A percentile compares a stretch with the other conserved stretches of the same genome.
These are phyloP conservation scores for Calycina marina DNA, from an alignment of 2,329 filamentous ascomycete genomes.

Conservation along the genomic window DNA sequence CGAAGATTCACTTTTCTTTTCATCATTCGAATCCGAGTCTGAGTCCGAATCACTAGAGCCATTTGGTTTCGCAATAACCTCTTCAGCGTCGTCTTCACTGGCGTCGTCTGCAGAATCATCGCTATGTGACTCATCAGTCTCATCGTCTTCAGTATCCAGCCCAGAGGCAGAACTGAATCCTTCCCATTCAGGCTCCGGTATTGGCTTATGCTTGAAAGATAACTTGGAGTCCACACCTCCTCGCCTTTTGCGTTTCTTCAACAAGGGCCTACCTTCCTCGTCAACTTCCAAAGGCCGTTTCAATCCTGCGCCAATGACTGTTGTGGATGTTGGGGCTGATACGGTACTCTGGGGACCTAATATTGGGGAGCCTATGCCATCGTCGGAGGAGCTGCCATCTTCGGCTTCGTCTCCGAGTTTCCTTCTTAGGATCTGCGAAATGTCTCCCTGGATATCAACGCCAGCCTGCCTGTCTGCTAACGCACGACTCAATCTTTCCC, in stretches of 20 bases:
- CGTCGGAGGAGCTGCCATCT: slow-evolving; percentile 20
- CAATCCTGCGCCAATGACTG: slow-evolving; percentile 55
- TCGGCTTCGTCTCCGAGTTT: slow-evolving; percentile 20
- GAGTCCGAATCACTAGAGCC: slow-evolving; percentile 12
- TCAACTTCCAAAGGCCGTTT: slow-evolving; percentile 77
- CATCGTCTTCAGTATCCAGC: slow-evolving; percentile 23
- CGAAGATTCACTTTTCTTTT: slow-evolving; percentile 11
- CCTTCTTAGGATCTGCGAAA: slow-evolving; percentile 35
- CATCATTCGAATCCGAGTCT: background rate
- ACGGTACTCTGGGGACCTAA: slow-evolving; percentile 7
- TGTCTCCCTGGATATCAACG: slow-evolving; percentile 26
- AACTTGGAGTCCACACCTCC: slow-evolving; percentile 43
- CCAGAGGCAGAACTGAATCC: slow-evolving; percentile 41
- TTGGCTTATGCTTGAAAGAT: slow-evolving; percentile 26
- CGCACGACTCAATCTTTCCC: slow-evolving; percentile 49
- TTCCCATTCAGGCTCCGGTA: slow-evolving; percentile 40
- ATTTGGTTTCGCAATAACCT: slow-evolving; percentile 5
- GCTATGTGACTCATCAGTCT: slow-evolving; percentile 6
- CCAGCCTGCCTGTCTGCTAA: slow-evolving; percentile 52
- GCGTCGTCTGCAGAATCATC: slow-evolving; percentile 8
- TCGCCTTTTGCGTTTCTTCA: slow-evolving; percentile 69
- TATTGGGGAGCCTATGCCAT: slow-evolving; percentile 9
- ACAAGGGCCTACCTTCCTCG: slow-evolving; percentile 59
- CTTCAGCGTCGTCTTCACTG: background rate
- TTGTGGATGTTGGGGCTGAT: slow-evolving; percentile 3